Conservation (phyloP, 2,329 filamentous ascomycete species). For the Nothomitra cinnamomea region DNA sequence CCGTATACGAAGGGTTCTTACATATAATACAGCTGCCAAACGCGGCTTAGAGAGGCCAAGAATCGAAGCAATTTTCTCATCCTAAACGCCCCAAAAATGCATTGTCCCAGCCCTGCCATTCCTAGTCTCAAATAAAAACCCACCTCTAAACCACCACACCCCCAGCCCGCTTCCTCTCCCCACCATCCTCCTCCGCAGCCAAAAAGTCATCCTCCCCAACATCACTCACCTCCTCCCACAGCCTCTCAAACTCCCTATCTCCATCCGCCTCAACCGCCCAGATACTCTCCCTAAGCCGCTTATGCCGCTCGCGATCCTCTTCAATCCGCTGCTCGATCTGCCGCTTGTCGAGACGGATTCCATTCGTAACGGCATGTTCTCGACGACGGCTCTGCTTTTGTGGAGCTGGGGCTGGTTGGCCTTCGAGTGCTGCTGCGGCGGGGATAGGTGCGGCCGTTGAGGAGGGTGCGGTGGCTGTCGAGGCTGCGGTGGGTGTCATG, state of each 20-base stretch:
- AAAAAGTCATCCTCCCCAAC: slow-evolving; percentile 74
- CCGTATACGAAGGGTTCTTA: too few relatives aligned
- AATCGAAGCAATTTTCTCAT: too few relatives aligned
- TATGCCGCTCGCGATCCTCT: slow-evolving; percentile 89
- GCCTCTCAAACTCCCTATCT: slow-evolving; percentile 56
- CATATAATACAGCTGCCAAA: too few relatives aligned
- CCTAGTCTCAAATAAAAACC: background rate
- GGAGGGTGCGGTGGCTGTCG: background rate
- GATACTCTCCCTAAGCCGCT: slow-evolving; percentile 75
- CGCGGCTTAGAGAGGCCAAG: too few relatives aligned
- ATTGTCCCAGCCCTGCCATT: background rate
- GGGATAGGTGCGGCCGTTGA: background rate
- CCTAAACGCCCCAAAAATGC: too few relatives aligned
- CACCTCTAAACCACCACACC: background rate
- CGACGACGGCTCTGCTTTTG: background rate
- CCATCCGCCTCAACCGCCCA: slow-evolving; percentile 63
- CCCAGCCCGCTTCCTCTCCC: slow-evolving; percentile 26
- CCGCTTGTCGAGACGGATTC: slow-evolving; percentile 51
- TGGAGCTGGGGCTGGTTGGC: too few relatives aligned
- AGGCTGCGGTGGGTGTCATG: background rate
- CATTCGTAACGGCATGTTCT: slow-evolving; percentile 2
- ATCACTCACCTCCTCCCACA: slow-evolving; percentile 80
- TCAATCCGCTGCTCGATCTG: slow-evolving; percentile 94
- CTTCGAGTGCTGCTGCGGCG: background rate
- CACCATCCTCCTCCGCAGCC: slow-evolving; percentile 55